phyloP scores from a whole-genome alignment of 2,329 filamentous ascomycete genomes.

The Fusarium sterilihyphosum region DNA sequence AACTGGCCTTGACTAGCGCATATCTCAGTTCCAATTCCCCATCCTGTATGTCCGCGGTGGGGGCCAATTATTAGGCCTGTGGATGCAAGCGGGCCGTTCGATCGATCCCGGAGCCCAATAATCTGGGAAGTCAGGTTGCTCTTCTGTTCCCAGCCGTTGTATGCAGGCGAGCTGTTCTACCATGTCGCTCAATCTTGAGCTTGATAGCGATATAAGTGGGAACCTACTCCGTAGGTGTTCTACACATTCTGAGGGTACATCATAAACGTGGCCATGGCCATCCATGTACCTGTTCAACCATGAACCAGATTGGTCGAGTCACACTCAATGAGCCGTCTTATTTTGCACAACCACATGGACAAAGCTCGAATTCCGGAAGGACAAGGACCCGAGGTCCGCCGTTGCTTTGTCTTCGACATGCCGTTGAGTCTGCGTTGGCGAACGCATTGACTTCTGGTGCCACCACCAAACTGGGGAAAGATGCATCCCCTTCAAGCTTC shows the following conservation, averaged over 20 bases:
- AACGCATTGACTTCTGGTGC: not conserved
- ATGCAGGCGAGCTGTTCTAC: not conserved
- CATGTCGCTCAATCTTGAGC: not conserved
- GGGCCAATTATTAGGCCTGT: conserved; percentile 20
- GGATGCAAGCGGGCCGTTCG: conserved; percentile 29
- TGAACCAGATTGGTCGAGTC: conserved; percentile 2
- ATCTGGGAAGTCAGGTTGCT: conserved; percentile 16
- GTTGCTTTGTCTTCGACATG: conserved; percentile 6
- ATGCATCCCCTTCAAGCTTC: not conserved
- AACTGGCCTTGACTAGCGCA: conserved; percentile 14
- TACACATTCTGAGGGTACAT: not conserved
- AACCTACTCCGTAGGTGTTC: not conserved
- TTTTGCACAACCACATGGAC: conserved; percentile 13
- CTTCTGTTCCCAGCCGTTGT: not conserved
- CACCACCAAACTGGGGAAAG: conserved; percentile 9
- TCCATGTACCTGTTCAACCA: not conserved
- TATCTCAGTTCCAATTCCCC: conserved; percentile 3
- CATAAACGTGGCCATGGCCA: conserved; percentile 11
- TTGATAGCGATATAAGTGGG: not conserved
- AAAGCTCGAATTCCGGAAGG: not conserved
- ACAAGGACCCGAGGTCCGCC: conserved; percentile 9
- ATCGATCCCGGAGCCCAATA: conserved; percentile 27
- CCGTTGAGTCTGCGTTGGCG: not conserved
- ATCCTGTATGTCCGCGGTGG: conserved; percentile 12
- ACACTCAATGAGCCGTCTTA: conserved; percentile 5